Base-by-base conservation (phyloP, 305 asterid species). In the Fraxinus angustifolia region DNA sequence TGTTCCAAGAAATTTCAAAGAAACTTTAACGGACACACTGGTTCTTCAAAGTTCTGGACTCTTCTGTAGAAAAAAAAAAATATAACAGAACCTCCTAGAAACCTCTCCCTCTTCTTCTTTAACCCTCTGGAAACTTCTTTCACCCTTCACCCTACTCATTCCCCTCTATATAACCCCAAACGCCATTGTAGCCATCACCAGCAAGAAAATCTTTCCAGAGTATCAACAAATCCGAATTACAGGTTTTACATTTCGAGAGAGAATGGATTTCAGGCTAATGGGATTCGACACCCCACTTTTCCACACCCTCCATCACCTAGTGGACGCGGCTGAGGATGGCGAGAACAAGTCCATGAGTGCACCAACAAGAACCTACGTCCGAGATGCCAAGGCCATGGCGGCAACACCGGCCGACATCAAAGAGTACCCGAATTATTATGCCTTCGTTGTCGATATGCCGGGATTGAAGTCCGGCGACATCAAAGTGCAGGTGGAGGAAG, bases 361-460 rank as follows among this genome's bases (percentile, higher is more conserved):
- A 34, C 92, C 97, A 1, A 90, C 93, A 12, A 65, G 83, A 5
- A 85, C 88, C 77, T 92, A 88, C 84, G 91, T 91, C 76, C 97
- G 92, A 48, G 97, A 92, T 73, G 90, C 97, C 31, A 89, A 79
- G 82, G 97, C 97, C 0, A 91, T 92, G 97, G 95, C 93, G 21
- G 90, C 95, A 0, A 92, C 97, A 0, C 93, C 95, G 1, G 93
- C 93, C 0, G 97, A 92, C 74, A 86, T 92, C 28, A 89, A 88
- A 33, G 95, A 91, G 80, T 83, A 80, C 73, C 91, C 92, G 0
- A 83, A 31, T 36, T 85, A 91, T 0, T 92, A 89, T 60, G 91
- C 83, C 5, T 92, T 91, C 73, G 80, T 91, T 10, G 76, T 92
- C 75, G 97, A 91, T 83, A 92, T 91, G 95, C 95, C 97, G 7